Conservation (phyloP, 2,329 filamentous ascomycete species). For the Claviceps sorghi region DNA sequence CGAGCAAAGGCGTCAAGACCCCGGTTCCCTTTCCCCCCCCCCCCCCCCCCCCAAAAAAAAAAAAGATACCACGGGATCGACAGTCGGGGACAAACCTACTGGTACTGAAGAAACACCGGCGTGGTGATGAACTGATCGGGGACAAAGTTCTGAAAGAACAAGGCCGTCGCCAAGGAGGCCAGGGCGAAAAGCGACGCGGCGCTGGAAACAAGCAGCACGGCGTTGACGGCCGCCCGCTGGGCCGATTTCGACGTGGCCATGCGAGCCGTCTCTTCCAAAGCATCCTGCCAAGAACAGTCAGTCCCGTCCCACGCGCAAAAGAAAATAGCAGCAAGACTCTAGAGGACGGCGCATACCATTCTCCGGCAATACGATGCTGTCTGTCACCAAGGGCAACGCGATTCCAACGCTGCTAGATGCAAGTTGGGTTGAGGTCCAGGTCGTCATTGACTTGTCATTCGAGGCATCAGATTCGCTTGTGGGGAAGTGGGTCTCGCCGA, state of each 20-base stretch:
- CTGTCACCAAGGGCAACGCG: not conserved
- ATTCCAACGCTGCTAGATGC: not conserved
- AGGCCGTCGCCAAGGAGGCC: constrained; percentile 32
- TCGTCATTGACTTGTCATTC: constrained; percentile 2
- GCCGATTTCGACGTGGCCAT: constrained; percentile 35
- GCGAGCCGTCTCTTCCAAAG: constrained; percentile 21
- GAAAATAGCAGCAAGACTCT: not conserved
- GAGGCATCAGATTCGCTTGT: not conserved
- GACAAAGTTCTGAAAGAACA: constrained; percentile 43
- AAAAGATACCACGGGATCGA: too few relatives aligned
- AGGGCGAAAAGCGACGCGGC: constrained; percentile 31
- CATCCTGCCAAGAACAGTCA: constrained; percentile 14
- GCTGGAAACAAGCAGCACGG: constrained; percentile 27
- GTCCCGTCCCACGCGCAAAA: not conserved
- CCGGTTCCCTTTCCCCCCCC: not conserved
- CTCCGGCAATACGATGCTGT: not conserved
- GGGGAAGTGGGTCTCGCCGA: not conserved
- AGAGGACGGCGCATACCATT: not conserved
- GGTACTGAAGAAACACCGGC: constrained; percentile 44
- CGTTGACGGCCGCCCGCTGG: constrained; percentile 34
- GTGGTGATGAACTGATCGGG: constrained; percentile 38
- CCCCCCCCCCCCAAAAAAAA: not conserved
- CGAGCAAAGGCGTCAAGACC: constrained; percentile 7
- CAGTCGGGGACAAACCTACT: constrained; percentile 26
- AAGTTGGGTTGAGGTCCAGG: not conserved